Base-by-base conservation (phyloP, 2,329 filamentous ascomycete species). In the Fusarium sp. region DNA sequence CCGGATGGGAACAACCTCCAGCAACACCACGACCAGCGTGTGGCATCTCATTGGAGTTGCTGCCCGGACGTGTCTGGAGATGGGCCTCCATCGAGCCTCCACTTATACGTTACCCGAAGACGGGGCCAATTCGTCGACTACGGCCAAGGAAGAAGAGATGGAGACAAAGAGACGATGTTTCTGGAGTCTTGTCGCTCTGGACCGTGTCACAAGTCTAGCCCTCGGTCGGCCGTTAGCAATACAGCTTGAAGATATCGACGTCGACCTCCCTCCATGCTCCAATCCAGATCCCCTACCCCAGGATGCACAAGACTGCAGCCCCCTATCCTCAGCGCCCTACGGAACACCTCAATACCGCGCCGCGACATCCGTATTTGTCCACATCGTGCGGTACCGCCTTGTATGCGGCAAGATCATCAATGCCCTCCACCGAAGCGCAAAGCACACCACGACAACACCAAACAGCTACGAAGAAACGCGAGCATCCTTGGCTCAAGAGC, bases 11-110 rank as follows among this genome's bases (percentile, higher is more conserved):
- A 83, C 78, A 2, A 81, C 80, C 0, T 79, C 81, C 0, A 80
- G 79, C 18, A 78, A 82, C 30, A 78, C 77, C 1, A 79, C 78
- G 0, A 77, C 78, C 2, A 83, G 81, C 55, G 78, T 85, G 30
- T 85, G 83, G 82, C 82, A 84, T 65, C 75, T 84, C 3, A 81
- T 84, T 12, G 81, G 82, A 0, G 78, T 82, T 8, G 81, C 82
- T 2, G 80, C 80, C 0, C 75, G 81, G 7, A 82, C 81, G 31
- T 81, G 81, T 53, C 73, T 82, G 16, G 81, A 82, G 53, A 74
- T 84, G 48, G 82, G 82, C 0, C 65, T 84, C 0, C 82, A 84
- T 60, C 77, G 80, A 30, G 79, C 81, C 13, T 73, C 80, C 1
- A 76, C 76, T 0, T 83, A 82, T 57, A 60, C 70, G 3, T 16